Evolutionary conservation across 1,284 basidiomycete genomes (phyloP).

Genomic region (Rhodotorula sp.): DNA sequence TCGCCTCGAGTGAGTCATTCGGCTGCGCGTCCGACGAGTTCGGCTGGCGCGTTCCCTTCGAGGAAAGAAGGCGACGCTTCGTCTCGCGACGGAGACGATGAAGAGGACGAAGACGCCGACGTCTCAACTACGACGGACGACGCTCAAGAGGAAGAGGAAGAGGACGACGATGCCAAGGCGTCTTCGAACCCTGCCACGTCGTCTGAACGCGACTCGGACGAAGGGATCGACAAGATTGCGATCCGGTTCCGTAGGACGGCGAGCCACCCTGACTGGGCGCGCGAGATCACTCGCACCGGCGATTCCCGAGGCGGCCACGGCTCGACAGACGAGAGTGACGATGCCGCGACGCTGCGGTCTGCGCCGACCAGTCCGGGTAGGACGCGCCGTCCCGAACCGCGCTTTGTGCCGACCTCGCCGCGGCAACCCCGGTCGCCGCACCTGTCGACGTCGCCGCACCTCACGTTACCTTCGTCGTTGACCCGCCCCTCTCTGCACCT

Average conservation of each 20-base stretch:
- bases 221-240: conserved; percentile 35
- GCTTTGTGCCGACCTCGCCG: conserved; percentile 37
- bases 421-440: conserved; percentile 17
- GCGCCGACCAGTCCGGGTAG: conserved; percentile 10
- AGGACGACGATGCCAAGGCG: neutral
- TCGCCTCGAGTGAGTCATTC: neutral
- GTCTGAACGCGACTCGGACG: conserved; percentile 56
- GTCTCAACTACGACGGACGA: conserved; percentile 15
- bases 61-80: conserved; percentile 51
- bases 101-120: conserved; percentile 67
- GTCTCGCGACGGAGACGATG: conserved; percentile 76
- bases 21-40: neutral
- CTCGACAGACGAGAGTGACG: conserved; percentile 8
- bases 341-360: neutral
- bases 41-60: conserved; percentile 5
- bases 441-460: conserved; percentile 4
- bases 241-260: conserved; percentile 2
- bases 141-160: neutral
- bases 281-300: conserved; percentile 6
- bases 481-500: conserved; percentile 5
- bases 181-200: conserved; percentile 63
- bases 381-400: conserved; percentile 21
- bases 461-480: neutral
- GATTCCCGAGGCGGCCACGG: neutral
- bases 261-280: conserved; percentile 1